phyloP scores from a whole-genome alignment of 106 monocot species.

The Apostasia shenzhenica region DNA sequence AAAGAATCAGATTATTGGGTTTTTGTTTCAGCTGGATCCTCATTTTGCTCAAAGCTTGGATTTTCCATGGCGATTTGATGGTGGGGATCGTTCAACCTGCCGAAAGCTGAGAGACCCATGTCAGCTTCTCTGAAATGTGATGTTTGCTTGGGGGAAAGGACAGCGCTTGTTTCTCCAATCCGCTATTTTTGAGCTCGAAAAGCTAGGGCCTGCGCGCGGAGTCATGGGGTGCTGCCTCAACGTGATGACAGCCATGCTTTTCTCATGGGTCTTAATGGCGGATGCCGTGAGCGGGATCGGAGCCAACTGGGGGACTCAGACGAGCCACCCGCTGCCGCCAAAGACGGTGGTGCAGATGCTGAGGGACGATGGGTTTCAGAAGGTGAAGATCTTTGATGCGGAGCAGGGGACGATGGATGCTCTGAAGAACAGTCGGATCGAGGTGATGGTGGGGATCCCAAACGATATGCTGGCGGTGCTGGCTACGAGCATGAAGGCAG shows the following conservation, averaged over 20 bases:
- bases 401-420: conserved; percentile 50
- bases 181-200: neutral
- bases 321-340: conserved; percentile 71
- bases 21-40: no score
- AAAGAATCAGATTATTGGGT: no score
- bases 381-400: conserved; percentile 90
- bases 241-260: neutral
- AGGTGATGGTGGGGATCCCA: conserved; percentile 96
- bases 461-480: conserved; percentile 70
- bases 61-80: no score
- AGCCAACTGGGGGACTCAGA: conserved; percentile 90
- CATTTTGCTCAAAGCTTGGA: no score
- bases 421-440: conserved; percentile 59
- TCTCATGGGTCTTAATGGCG: conserved; percentile 27
- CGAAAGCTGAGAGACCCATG: no score
- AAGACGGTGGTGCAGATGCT: conserved; percentile 66
- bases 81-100: no score
- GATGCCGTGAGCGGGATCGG: conserved; percentile 53
- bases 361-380: conserved; percentile 73
- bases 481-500: conserved; percentile 41
- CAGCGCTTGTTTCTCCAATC: no score
- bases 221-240: neutral
- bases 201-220: neutral
- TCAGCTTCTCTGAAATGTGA: no score
- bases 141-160: no score